Evolutionary conservation across 2,329 filamentous ascomycete species (phyloP), one percentile per base, ranked within the genome.

Genomic region (Venturiaceae sp.): DNA sequence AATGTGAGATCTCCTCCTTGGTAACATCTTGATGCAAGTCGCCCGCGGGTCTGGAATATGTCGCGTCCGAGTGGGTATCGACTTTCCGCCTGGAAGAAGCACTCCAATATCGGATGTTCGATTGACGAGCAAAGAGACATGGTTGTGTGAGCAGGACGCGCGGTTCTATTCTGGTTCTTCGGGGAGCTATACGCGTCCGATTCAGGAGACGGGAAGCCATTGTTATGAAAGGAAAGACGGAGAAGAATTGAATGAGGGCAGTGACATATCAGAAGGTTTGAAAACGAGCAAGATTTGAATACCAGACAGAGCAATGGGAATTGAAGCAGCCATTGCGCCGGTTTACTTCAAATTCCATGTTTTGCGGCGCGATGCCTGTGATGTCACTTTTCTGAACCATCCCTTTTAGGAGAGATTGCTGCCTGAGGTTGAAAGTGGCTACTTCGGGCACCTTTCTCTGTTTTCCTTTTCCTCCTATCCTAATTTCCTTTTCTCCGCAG

Each of bases 1-100:
- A 79, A 62, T 79, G 72, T 26, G 72, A 68, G 62, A 75, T 71
- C 64, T 80, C 77, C 60, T 75, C 75, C 52, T 71, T 62, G 1
- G 72, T 72, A 33, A 79, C 68, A 56, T 75, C 68, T 39, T 78
- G 71, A 59, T 74, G 72, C 36, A 77, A 64, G 13, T 76, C 66
- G 1, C 65, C 62, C 0, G 74, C 74, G 0, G 73, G 72, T 53
- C 67, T 67, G 14, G 65, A 65, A 41, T 65, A 69, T 60, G 61
- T 66, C 19, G 50, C 37, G 34, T 55, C 52, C n/a, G 47, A 50
- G 13, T 41, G 33, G 9, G 16, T 47, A 14, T 53, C 46, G 23
- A 44, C 32, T 16, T 37, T 36, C 13, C n/a, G 21, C 19, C 32
- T 34, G 9, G 9, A 3, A 23, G 52, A 13, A 13, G 21, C 16